phyloP scores from a whole-genome alignment of 352 stramenopile species.

The Globisporangium cederbergense region DNA sequence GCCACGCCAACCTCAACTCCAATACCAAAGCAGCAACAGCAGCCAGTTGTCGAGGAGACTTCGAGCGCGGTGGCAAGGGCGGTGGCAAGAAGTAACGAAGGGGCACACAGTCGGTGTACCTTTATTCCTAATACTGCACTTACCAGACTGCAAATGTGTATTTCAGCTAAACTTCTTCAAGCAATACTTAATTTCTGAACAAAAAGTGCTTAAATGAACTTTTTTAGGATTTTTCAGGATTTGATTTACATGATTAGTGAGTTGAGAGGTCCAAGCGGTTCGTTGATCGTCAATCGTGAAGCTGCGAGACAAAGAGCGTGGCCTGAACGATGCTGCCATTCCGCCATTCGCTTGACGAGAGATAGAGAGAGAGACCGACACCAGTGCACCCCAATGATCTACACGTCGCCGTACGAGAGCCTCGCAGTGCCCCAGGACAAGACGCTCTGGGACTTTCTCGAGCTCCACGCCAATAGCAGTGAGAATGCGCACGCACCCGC shows the following conservation, averaged over 20 bases:
- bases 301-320: not conserved
- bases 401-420: conserved; percentile 28
- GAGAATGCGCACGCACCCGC: conserved; percentile 23
- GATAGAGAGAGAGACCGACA: not conserved
- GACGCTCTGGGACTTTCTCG: conserved; percentile 36
- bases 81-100: conserved; percentile 46
- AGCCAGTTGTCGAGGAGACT: not conserved
- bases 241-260: too few relatives aligned
- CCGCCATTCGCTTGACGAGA: not conserved
- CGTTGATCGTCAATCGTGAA: not conserved
- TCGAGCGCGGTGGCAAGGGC: conserved; percentile 32
- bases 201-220: too few relatives aligned
- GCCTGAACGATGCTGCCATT: not conserved
- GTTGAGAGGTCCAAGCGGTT: not conserved
- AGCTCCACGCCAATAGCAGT: conserved; percentile 24
- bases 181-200: too few relatives aligned
- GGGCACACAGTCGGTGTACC: too few relatives aligned
- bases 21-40: not conserved
- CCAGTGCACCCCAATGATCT: conserved; percentile 26
- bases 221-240: too few relatives aligned
- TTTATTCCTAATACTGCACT: too few relatives aligned
- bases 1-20: not conserved
- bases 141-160: too few relatives aligned
- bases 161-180: too few relatives aligned
- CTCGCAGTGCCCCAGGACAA: conserved; percentile 28